Conservation (phyloP, 2,329 filamentous ascomycete species). For the Hymenoscyphus linearis region DNA sequence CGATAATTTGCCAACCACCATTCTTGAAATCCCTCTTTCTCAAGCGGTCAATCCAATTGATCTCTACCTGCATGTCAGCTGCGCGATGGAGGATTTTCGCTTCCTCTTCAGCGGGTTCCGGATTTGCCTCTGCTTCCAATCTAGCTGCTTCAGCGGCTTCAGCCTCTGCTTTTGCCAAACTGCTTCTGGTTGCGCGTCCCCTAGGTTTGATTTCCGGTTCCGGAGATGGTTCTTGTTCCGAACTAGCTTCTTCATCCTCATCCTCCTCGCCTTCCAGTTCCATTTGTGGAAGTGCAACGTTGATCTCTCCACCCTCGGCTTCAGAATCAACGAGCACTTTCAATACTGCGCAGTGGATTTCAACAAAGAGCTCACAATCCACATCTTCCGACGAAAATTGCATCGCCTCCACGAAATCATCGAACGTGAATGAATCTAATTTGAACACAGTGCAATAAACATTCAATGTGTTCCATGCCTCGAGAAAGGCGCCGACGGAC, state of each 20-base stretch:
- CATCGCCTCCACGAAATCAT: slow-evolving; percentile 90
- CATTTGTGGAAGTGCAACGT: slow-evolving; percentile 67
- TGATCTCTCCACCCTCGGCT: slow-evolving; percentile 69
- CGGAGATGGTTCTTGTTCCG: slow-evolving; percentile 52
- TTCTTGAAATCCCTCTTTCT: slow-evolving; percentile 78
- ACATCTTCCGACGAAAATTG: slow-evolving; percentile 66
- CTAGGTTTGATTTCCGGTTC: slow-evolving; percentile 65
- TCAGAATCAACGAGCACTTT: slow-evolving; percentile 79
- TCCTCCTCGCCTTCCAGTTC: slow-evolving; percentile 65
- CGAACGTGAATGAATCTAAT: slow-evolving; percentile 94
- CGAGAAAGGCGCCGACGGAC: slow-evolving; percentile 78
- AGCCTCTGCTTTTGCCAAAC: slow-evolving; percentile 74
- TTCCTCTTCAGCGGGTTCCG: slow-evolving; percentile 38
- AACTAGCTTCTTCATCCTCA: slow-evolving; percentile 50
- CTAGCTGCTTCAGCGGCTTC: slow-evolving; percentile 53
- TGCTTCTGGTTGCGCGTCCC: slow-evolving; percentile 75
- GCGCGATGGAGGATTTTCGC: slow-evolving; percentile 58
- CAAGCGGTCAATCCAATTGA: slow-evolving; percentile 81
- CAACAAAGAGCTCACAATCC: slow-evolving; percentile 79
- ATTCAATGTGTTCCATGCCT: slow-evolving; percentile 95
- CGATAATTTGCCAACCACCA: slow-evolving; percentile 86
- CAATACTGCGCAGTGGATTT: slow-evolving; percentile 85
- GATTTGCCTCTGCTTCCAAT: slow-evolving; percentile 40
- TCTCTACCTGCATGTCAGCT: slow-evolving; percentile 66
- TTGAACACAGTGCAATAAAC: slow-evolving; percentile 96